phyloP scores from a whole-genome alignment of 495 filamentous ascomycete genomes.

The Jackrogersella minutella region DNA sequence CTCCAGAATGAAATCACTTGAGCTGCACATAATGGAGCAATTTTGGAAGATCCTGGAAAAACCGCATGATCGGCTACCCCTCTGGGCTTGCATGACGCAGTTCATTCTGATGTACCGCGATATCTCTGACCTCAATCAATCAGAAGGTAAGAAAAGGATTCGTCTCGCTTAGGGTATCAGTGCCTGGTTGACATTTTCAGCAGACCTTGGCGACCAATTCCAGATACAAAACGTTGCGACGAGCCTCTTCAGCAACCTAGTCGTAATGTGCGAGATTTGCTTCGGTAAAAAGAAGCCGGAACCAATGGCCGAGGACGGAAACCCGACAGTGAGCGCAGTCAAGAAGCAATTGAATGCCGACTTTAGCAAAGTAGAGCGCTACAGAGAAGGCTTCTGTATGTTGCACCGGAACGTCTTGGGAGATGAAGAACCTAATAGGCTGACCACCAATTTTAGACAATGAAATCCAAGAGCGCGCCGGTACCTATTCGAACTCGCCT shows the following conservation, averaged over 20 bases:
- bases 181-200: conserved; percentile 21
- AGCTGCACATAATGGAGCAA: conserved; percentile 32
- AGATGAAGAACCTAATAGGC: conserved; percentile 5
- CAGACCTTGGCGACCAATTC: conserved; percentile 18
- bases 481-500: conserved; percentile 19
- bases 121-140: conserved; percentile 21
- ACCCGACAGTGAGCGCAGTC: background rate
- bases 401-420: conserved; percentile 2
- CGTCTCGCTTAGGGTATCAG: background rate
- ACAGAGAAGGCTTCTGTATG: conserved; percentile 41
- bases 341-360: conserved; percentile 35
- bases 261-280: conserved; percentile 45
- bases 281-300: conserved; percentile 46
- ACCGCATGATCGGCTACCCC: conserved; percentile 41
- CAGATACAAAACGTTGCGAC: conserved; percentile 24
- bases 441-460: conserved; percentile 24
- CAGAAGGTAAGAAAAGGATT: conserved; percentile 31
- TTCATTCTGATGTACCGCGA: conserved; percentile 45
- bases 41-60: conserved; percentile 37
- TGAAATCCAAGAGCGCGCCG: conserved; percentile 8
- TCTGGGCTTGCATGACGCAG: conserved; percentile 47
- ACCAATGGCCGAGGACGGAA: conserved; percentile 29
- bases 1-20: conserved; percentile 39
- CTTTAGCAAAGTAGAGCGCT: conserved; percentile 24
- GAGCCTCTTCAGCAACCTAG: conserved; percentile 40